phyloP scores from a whole-genome alignment of 2,329 filamentous ascomycete genomes.

The Penicillium sp. region DNA sequence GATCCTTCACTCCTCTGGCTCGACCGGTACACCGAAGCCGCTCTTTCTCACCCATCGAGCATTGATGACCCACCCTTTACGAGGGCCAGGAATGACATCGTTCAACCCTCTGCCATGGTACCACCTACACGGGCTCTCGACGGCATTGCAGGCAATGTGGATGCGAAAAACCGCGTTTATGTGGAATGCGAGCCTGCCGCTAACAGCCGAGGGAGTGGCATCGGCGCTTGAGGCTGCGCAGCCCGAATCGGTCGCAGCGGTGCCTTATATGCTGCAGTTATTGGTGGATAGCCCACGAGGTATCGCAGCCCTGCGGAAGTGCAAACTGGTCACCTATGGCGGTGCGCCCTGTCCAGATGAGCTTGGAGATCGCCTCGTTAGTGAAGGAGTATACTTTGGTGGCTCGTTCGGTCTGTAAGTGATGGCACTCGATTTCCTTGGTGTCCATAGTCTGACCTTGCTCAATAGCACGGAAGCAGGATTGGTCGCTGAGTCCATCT shows the following conservation, averaged over 20 bases:
- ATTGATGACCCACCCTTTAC: conserved; percentile 38
- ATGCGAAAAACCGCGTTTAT: conserved; percentile 43
- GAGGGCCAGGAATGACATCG: conserved; percentile 38
- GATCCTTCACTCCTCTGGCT: conserved; percentile 51
- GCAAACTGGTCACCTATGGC: conserved; percentile 42
- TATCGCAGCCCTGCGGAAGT: conserved; percentile 35
- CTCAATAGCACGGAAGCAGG: conserved; percentile 44
- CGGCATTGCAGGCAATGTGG: conserved; percentile 46
- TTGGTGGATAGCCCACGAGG: conserved; percentile 39
- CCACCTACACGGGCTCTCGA: conserved; percentile 45
- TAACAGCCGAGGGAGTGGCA: conserved; percentile 39
- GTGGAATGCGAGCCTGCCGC: conserved; percentile 42
- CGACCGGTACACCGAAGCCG: conserved; percentile 49
- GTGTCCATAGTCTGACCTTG: conserved; percentile 10
- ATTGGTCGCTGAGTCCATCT: conserved; percentile 44
- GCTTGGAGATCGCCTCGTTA: conserved; percentile 40
- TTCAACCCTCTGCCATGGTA: conserved; percentile 48
- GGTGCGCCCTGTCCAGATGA: conserved; percentile 46
- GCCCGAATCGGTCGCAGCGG: conserved; percentile 43
- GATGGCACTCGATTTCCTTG: neutral
- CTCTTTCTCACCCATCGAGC: conserved; percentile 44
- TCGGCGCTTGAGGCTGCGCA: conserved; percentile 36
- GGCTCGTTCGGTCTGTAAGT: conserved; percentile 45
- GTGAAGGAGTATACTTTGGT: conserved; percentile 38
- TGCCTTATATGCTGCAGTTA: conserved; percentile 44